Percentiles rank a stretch among this genome's conserved stretches.
Evolutionary conservation across 2,329 filamentous ascomycete genomes (phyloP).

Genomic region (Fusarium anthophilum): DNA sequence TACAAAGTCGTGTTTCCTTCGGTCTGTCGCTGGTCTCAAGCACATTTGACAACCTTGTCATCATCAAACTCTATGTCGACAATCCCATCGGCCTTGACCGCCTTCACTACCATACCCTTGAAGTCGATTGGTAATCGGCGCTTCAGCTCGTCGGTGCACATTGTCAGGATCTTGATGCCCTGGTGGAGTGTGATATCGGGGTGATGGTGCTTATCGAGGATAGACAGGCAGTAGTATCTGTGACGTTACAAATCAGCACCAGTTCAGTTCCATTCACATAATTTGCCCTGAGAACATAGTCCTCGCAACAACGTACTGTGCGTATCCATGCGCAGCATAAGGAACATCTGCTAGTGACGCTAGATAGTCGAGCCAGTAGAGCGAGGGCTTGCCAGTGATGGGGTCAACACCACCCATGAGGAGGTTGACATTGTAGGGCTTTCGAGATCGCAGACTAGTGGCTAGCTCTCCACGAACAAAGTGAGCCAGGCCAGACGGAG

Average conservation of each 20-base stretch:
- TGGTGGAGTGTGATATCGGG: conserved; percentile 90
- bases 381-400: conserved; percentile 86
- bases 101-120: conserved; percentile 96
- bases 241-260: conserved; percentile 35
- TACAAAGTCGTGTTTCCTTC: conserved; percentile 48
- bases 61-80: conserved; percentile 87
- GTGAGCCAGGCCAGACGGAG: conserved; percentile 86
- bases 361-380: conserved; percentile 98
- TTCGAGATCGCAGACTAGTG: conserved; percentile 86
- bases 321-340: conserved; percentile 97
- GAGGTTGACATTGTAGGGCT: conserved; percentile 97
- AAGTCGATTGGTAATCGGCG: conserved; percentile 97
- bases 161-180: conserved; percentile 89
- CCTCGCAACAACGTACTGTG: conserved; percentile 73
- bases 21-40: conserved; percentile 51
- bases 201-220: conserved; percentile 98
- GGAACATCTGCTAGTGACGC: conserved; percentile 87
- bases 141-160: conserved; percentile 98
- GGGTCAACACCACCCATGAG: conserved; percentile 93
- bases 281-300: background rate
- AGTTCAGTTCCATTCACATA: background rate
- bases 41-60: conserved; percentile 73
- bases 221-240: conserved; percentile 96
- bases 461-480: conserved; percentile 96
- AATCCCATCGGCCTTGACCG: conserved; percentile 93